Conservation (phyloP, 2,329 filamentous ascomycete genomes). For the Pseudogymnoascus sp. region DNA sequence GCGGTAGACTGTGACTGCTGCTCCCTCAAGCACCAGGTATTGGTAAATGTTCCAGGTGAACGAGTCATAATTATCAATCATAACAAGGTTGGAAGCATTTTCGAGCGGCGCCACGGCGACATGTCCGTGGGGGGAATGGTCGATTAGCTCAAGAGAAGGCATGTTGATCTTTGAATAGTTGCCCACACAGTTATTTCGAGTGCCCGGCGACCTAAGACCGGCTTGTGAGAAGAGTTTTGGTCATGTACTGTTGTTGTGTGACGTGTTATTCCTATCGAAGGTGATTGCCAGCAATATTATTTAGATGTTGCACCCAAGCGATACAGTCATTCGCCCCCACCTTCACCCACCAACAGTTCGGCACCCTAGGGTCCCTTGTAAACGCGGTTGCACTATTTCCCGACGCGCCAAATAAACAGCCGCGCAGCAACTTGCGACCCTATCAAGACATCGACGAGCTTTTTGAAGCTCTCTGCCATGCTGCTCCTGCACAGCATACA, state of each 20-base stretch:
- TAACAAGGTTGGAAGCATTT: conserved; percentile 79
- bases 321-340: conserved; percentile 5
- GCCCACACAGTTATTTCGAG: background rate
- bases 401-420: conserved; percentile 13
- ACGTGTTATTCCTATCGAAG: background rate
- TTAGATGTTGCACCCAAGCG: background rate
- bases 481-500: conserved; percentile 20
- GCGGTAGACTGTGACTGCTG: conserved; percentile 77
- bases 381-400: conserved; percentile 11
- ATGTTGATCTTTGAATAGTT: conserved; percentile 26
- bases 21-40: conserved; percentile 92
- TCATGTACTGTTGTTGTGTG: conserved; percentile 7
- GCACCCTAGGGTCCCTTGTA: background rate
- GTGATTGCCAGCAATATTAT: background rate
- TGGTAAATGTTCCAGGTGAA: conserved; percentile 99
- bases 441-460: conserved; percentile 12
- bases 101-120: conserved; percentile 62
- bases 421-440: conserved; percentile 9
- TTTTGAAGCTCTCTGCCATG: conserved; percentile 25
- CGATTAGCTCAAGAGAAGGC: conserved; percentile 46
- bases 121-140: conserved; percentile 83
- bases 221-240: background rate
- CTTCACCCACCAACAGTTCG: conserved; percentile 2
- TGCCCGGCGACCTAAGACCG: background rate
- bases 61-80: conserved; percentile 99